Evolutionary conservation across 257 asterid genomes (phyloP).

Genomic region (Voacanga thouarsii): DNA sequence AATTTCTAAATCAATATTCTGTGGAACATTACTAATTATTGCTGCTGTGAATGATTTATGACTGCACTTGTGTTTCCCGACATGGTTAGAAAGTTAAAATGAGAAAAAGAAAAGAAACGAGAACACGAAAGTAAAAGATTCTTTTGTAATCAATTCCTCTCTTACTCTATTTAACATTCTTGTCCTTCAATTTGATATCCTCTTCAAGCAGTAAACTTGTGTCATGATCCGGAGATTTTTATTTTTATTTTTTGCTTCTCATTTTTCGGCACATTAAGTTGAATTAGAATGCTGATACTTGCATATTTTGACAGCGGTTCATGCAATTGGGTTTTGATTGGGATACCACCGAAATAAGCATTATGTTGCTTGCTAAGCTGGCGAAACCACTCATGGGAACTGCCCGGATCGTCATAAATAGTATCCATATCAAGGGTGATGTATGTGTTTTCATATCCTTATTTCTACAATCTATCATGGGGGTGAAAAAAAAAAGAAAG

Average conservation of each 20-base stretch:
- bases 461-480: not conserved
- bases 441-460: conserved; percentile 44
- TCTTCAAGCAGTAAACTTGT: no score
- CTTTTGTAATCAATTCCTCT: not conserved
- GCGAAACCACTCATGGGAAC: conserved; percentile 89
- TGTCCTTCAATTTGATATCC: no score
- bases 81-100: not conserved
- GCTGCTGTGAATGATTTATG: not conserved
- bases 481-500: not conserved
- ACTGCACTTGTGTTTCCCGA: not conserved
- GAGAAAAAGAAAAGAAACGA: not conserved
- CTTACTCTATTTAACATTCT: not conserved
- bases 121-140: not conserved
- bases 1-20: not conserved
- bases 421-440: conserved; percentile 93
- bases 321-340: conserved; percentile 87
- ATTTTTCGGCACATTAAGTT: not conserved
- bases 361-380: conserved; percentile 82
- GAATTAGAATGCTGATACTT: conserved; percentile 22
- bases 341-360: conserved; percentile 76
- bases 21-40: not conserved
- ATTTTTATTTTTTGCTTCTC: not conserved
- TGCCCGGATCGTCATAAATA: conserved; percentile 83
- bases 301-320: conserved; percentile 47
- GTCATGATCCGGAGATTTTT: no score